These are phyloP conservation scores for Talaromyces sp. DNA, from an alignment of 2,329 filamentous ascomycete species.

Conservation along the genomic window DNA sequence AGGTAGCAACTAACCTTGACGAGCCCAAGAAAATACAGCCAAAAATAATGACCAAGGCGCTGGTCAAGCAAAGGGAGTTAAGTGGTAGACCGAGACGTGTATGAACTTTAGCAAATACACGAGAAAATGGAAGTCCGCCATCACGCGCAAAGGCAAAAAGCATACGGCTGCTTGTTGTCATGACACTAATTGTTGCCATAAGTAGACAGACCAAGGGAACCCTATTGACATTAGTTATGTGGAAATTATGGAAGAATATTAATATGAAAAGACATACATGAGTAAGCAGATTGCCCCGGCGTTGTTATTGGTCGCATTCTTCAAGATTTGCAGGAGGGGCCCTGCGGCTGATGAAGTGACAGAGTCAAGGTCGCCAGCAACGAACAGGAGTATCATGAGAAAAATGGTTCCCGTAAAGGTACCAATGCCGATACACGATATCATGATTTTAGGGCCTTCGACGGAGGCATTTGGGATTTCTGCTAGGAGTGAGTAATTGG, in stretches of 20 bases:
- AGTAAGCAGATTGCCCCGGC: conserved; percentile 59
- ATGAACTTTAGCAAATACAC: conserved; percentile 58
- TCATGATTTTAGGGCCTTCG: conserved; percentile 61
- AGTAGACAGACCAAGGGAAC: conserved; percentile 60
- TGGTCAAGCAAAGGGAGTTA: conserved; percentile 59
- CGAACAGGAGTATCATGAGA: conserved; percentile 59
- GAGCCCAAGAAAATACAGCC: conserved; percentile 67
- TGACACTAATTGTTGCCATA: conserved; percentile 58
- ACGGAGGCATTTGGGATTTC: conserved; percentile 41
- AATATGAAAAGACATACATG: conserved; percentile 36
- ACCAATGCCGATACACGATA: conserved; percentile 59
- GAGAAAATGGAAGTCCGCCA: conserved; percentile 59
- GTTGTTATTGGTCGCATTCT: conserved; percentile 56
- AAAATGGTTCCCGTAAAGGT: conserved; percentile 60
- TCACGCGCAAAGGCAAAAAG: conserved; percentile 64
- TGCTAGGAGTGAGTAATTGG: not conserved
- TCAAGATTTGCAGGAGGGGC: conserved; percentile 58
- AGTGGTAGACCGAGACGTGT: conserved; percentile 58
- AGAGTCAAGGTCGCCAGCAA: conserved; percentile 52
- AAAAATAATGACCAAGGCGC: conserved; percentile 59
- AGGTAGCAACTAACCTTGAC: conserved; percentile 26
- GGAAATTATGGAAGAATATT: not conserved
- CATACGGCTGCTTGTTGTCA: conserved; percentile 63
- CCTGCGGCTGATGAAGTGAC: conserved; percentile 54
- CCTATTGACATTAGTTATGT: conserved; percentile 9